Percentiles rank a stretch among this genome's conserved stretches.
Evolutionary conservation across 1,284 basidiomycete genomes (phyloP).

Genomic region (Trametes versicolor): DNA sequence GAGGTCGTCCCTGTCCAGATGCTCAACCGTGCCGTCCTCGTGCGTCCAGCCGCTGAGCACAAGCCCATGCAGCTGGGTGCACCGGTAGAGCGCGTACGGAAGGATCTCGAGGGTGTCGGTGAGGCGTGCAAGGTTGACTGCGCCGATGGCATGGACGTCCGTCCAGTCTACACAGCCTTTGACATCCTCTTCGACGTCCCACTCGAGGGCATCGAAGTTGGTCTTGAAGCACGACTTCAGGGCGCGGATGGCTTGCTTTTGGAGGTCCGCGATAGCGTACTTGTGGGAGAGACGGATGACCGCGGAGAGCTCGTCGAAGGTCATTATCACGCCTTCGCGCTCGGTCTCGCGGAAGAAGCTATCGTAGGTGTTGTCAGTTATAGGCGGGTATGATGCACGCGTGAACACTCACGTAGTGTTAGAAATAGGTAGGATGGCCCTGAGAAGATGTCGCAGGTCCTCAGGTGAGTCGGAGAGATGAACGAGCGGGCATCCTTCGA

Average conservation of each 20-base stretch:
- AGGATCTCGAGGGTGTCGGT: conserved; percentile 3
- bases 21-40: conserved; percentile 8
- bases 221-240: background rate
- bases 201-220: background rate
- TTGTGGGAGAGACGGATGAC: conserved; percentile 13
- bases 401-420: too few species aligned
- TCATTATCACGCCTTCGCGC: conserved; percentile 7
- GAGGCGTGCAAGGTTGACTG: conserved; percentile 14
- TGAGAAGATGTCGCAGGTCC: too few species aligned
- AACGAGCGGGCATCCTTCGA: background rate
- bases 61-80: background rate
- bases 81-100: conserved; percentile 4
- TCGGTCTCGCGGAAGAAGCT: too few species aligned
- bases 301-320: conserved; percentile 1
- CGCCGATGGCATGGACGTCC: conserved; percentile 3
- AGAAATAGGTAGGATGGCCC: too few species aligned
- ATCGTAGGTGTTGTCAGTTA: too few species aligned
- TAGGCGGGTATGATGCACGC: too few species aligned
- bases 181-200: too few species aligned
- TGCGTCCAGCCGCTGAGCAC: conserved; percentile 8
- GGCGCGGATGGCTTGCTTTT: background rate
- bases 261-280: conserved; percentile 10
- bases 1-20: too few species aligned
- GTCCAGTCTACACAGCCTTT: background rate
- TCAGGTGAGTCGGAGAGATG: too few species aligned